These are phyloP conservation scores for Suhomyces taliae DNA, from an alignment of 1,139 yeast genomes.

Conservation along the genomic window DNA sequence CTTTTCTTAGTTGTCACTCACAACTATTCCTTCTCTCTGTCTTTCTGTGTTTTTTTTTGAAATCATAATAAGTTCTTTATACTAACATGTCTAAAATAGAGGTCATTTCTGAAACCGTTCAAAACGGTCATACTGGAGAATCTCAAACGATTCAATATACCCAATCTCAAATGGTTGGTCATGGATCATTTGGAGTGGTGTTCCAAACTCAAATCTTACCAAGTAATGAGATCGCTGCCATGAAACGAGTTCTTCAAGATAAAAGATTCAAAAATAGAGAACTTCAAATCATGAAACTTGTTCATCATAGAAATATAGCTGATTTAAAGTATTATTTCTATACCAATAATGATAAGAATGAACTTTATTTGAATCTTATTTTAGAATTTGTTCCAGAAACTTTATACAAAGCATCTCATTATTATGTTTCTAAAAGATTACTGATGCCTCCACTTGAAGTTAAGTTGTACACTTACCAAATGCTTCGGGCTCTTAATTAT, in stretches of 20 bases:
- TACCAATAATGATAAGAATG: constrained; percentile 76
- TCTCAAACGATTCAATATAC: constrained; percentile 62
- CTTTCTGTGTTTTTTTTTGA: background rate
- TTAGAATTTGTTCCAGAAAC: constrained; percentile 95
- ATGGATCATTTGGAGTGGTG: constrained; percentile 96
- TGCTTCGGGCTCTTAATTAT: constrained; percentile 87
- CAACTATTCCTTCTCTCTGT: background rate
- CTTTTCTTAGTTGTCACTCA: background rate
- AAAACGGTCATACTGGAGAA: constrained; percentile 73
- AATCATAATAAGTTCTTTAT: constrained; percentile 6
- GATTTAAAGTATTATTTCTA: constrained; percentile 87
- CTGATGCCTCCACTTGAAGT: constrained; percentile 90
- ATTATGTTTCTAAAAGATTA: constrained; percentile 72
- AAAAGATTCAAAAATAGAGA: constrained; percentile 95
- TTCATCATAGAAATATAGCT: constrained; percentile 84
- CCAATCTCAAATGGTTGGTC: constrained; percentile 86
- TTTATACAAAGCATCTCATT: constrained; percentile 82
- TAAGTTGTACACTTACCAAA: constrained; percentile 86
- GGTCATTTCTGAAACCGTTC: constrained; percentile 67
- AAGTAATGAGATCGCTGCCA: constrained; percentile 79
- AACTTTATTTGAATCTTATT: constrained; percentile 81
- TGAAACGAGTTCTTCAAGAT: constrained; percentile 92
- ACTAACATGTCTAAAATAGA: constrained; percentile 56
- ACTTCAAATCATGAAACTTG: constrained; percentile 89
- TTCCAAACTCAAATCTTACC: constrained; percentile 82